Evolutionary conservation across 2,329 filamentous ascomycete species (phyloP), one percentile per base, ranked within the genome.

Genomic region (Talaromyces verruculosus): DNA sequence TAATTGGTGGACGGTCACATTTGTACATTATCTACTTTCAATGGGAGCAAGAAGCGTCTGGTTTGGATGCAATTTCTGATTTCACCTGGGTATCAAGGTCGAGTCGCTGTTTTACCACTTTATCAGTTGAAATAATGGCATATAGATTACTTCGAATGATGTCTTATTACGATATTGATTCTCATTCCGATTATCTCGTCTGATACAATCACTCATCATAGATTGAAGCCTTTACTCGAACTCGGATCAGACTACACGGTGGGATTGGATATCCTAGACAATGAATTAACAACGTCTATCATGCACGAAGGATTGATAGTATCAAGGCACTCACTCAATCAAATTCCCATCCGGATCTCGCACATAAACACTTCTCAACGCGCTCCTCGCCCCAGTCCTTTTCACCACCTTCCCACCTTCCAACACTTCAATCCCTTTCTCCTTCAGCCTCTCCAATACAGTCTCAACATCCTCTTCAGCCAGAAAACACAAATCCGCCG

Each of bases 311-410:
- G 37, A 65, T 41, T 17, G 47, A 37, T 35, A 2, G n/a, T 37
- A 17, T 15, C n/a, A n/a, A 15, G 6, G 15, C 22, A 78, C 84
- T 73, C 71, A 89, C 86, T 89, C 87, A 47, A 89, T 82, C 68
- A 89, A 69, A 72, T 88, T 88, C 5, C 83, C 84, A 75, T 89
- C 87, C 1, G 85, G 85, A 74, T 89, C 87, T 43, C 86, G 77
- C 61, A 86, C 81, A 74, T 88, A 89, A 2, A 89, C 78, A 72
- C 86, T 88, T 62, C 80, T 77, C 53, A 89, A 75, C 65, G 76
- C 81, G 0, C 86, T 85, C 63, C 78, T 76, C 0, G 87, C 86
- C 1, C 87, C 87, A 0, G 84, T 88, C 55, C 87, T 77, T 13
- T 78, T 72, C 4, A 88, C 86, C 11, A 87, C 78, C 55, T 81